These are phyloP conservation scores for Corinectria fuckeliana DNA, from an alignment of 2,329 filamentous ascomycete genomes.

Conservation along the genomic window DNA sequence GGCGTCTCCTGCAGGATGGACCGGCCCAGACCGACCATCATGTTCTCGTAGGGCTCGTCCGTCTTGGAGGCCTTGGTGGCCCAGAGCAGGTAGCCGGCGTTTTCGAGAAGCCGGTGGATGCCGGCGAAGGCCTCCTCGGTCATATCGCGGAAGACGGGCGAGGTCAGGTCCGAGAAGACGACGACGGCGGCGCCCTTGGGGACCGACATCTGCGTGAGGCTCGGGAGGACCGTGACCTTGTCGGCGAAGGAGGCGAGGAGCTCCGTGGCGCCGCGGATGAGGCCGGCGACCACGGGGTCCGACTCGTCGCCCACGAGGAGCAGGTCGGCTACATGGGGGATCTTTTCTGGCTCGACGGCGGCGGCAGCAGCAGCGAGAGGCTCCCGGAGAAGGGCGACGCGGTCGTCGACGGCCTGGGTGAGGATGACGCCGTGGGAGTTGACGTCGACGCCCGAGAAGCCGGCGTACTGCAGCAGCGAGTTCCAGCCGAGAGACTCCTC, in stretches of 20 bases:
- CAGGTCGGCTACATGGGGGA: neutral
- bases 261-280: neutral
- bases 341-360: neutral
- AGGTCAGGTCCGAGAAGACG: neutral
- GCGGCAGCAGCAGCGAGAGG: neutral
- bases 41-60: conserved; percentile 16
- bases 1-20: conserved; percentile 12
- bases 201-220: neutral
- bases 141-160: neutral
- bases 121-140: neutral
- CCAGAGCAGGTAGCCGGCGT: conserved; percentile 3
- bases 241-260: neutral
- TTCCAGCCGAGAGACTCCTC: neutral
- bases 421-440: neutral
- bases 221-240: neutral
- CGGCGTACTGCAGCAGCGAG: neutral
- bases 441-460: neutral
- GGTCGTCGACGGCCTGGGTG: neutral
- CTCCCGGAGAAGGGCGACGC: neutral
- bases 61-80: neutral
- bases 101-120: neutral
- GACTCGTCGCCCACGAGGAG: neutral
- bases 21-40: conserved; percentile 9
- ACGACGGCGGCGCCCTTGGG: neutral
- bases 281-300: neutral